Conservation (phyloP, 2,329 filamentous ascomycete species). For the Hypoxylon rubiginosum region DNA sequence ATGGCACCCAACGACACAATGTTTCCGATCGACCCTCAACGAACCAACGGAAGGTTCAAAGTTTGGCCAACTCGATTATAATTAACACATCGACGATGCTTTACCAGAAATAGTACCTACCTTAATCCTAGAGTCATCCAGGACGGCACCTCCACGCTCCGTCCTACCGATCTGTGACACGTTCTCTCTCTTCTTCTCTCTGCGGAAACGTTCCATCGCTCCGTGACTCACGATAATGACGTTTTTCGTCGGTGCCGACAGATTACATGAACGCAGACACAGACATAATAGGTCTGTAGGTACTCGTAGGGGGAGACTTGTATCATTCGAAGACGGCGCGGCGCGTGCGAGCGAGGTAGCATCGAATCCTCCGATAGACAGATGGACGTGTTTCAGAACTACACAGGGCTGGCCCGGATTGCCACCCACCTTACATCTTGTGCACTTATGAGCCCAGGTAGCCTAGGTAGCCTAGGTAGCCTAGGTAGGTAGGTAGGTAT, state of each 20-base stretch:
- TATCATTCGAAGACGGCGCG: too few species aligned
- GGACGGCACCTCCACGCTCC: slow-evolving; percentile 15
- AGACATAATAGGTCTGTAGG: too few species aligned
- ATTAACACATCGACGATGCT: neutral
- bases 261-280: neutral
- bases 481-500: too few species aligned
- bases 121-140: neutral
- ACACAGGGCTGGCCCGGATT: slow-evolving; percentile 28
- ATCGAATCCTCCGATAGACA: slow-evolving; percentile 22
- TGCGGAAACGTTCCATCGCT: neutral
- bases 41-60: neutral
- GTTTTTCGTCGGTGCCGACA: neutral
- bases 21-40: neutral
- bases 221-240: neutral
- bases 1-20: slow-evolving; percentile 9
- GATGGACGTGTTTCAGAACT: slow-evolving; percentile 26
- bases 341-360: neutral
- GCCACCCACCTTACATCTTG: slow-evolving; percentile 17
- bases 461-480: neutral
- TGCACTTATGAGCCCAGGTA: neutral
- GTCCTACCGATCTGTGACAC: slow-evolving; percentile 10
- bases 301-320: too few species aligned
- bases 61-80: slow-evolving; percentile 4
- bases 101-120: slow-evolving; percentile 14
- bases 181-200: neutral